phyloP scores from a whole-genome alignment of 345 rosid genomes.

The Lumnitzera racemosa region DNA sequence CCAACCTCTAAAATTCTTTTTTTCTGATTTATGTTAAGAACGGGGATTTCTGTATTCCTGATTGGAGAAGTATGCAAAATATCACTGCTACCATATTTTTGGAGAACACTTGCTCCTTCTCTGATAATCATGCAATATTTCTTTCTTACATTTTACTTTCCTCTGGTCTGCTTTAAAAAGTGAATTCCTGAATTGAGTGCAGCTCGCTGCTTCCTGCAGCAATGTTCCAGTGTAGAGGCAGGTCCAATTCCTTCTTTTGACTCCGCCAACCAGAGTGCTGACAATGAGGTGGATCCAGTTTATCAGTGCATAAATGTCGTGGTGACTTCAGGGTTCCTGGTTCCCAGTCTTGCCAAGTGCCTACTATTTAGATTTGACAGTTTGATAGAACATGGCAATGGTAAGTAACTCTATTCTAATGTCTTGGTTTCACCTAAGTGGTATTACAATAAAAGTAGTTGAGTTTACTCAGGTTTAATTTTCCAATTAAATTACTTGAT shows the following conservation, averaged over 20 bases:
- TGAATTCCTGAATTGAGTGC: conserved; percentile 20
- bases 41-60: no score
- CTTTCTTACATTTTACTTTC: no score
- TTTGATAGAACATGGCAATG: conserved; percentile 50
- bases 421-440: not conserved
- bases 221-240: conserved; percentile 48
- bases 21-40: no score
- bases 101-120: no score
- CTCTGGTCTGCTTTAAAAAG: conserved; percentile 1
- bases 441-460: not conserved
- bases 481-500: no score
- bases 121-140: no score
- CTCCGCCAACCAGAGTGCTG: conserved; percentile 10
- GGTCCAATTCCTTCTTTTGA: conserved; percentile 16
- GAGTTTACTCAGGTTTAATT: not conserved
- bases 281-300: conserved; percentile 18
- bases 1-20: no score
- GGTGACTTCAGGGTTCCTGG: conserved; percentile 83
- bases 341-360: conserved; percentile 90
- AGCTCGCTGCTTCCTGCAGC: conserved; percentile 69
- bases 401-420: conserved; percentile 29
- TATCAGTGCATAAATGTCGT: conserved; percentile 47
- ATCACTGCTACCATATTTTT: no score
- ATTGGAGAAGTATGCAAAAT: no score
- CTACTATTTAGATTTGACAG: conserved; percentile 61